These are phyloP conservation scores for Yueomyces sinensis DNA, from an alignment of 805 yeast genomes.

Conservation along the genomic window DNA sequence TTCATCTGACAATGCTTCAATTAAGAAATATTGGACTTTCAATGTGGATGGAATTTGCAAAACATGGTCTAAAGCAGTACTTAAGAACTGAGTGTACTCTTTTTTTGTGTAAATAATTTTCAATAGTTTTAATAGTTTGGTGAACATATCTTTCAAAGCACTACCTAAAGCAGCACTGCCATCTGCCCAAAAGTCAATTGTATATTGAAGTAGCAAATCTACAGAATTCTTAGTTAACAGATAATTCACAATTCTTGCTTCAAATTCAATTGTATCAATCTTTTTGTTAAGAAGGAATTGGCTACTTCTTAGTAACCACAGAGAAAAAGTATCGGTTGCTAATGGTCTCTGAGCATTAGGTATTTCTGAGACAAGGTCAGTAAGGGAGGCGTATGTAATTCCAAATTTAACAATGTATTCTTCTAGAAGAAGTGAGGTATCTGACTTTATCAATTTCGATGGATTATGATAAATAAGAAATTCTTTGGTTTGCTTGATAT, in stretches of 20 bases:
- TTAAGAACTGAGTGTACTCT: conserved; percentile 15
- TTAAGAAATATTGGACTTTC: conserved; percentile 46
- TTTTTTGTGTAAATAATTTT: conserved; percentile 15
- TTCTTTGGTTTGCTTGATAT: conserved; percentile 1
- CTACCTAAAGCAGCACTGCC: conserved; percentile 60
- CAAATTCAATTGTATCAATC: conserved; percentile 7
- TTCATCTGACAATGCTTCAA: conserved; percentile 43
- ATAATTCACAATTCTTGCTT: conserved; percentile 3
- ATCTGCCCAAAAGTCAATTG: conserved; percentile 58
- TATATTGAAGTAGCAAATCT: conserved; percentile 32
- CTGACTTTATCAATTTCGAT: conserved; percentile 3
- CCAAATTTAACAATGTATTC: conserved; percentile 1
- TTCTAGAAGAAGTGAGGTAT: conserved; percentile 1
- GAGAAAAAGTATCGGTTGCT: conserved; percentile 46
- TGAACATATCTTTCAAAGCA: conserved; percentile 48
- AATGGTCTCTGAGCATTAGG: conserved; percentile 19
- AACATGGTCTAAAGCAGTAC: conserved; percentile 34
- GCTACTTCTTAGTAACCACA: conserved; percentile 48
- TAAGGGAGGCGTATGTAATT: conserved; percentile 2
- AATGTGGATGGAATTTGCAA: conserved; percentile 35
- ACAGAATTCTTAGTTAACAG: conserved; percentile 14
- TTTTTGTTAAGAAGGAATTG: conserved; percentile 25
- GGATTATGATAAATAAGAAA: conserved; percentile 6
- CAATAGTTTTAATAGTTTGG: conserved; percentile 35
- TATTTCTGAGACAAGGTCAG: conserved; percentile 3